Percentiles rank a stretch among this genome's conserved stretches.
phyloP scores from a whole-genome alignment of 179 eudicot genomes.

The Sideroxylon spinosum region DNA sequence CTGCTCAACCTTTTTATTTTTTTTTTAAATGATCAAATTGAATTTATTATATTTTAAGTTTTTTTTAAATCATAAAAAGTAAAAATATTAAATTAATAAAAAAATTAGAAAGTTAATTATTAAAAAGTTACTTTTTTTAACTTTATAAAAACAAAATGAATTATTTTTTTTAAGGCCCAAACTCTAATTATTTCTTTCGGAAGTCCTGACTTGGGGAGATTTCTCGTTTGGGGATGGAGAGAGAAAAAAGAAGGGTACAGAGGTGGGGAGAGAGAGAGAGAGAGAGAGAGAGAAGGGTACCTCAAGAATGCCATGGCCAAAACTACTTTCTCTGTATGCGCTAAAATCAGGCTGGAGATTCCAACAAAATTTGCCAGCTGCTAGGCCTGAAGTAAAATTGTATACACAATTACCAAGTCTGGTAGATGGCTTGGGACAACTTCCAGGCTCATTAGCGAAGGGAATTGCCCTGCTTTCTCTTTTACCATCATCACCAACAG shows the following conservation, averaged over 20 bases:
- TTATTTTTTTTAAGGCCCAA: no score
- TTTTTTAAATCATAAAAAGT: no score
- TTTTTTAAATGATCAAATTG: no score
- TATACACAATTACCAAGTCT: conserved; percentile 68
- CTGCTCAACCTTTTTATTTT: no score
- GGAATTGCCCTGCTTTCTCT: conserved; percentile 6
- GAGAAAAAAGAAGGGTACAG: conserved; percentile 25
- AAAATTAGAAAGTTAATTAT: no score
- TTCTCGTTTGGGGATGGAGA: neutral
- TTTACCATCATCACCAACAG: no score
- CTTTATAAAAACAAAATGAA: no score
- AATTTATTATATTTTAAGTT: no score
- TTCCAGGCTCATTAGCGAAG: conserved; percentile 77
- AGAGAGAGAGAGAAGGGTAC: conserved; percentile 24
- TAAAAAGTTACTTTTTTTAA: no score
- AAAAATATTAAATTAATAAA: no score
- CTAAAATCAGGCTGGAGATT: conserved; percentile 80
- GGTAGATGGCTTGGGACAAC: conserved; percentile 65
- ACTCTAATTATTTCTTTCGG: no score
- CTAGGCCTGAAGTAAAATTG: conserved; percentile 82
- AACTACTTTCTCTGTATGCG: conserved; percentile 84
- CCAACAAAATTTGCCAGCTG: conserved; percentile 86
- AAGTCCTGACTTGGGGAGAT: no score
- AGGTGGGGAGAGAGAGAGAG: neutral
- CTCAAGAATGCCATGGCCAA: conserved; percentile 90